A percentile compares a stretch with the other conserved stretches of the same genome.
These are phyloP conservation scores for Angomonas ambiguus DNA, from an alignment of 208 protist genomes.

Conservation along the genomic window DNA sequence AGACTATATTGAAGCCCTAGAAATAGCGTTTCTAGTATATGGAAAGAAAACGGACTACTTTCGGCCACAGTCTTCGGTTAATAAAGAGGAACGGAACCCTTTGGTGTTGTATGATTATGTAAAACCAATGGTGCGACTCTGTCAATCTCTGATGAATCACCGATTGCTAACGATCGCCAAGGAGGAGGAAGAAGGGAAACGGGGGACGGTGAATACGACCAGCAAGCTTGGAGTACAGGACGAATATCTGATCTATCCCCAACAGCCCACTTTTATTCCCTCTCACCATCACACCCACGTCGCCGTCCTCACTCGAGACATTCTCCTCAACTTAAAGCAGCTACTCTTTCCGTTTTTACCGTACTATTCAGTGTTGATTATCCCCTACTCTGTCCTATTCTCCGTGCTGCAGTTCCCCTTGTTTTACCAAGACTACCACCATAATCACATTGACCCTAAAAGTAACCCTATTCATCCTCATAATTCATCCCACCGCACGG, in stretches of 20 bases:
- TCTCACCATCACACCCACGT: constrained; percentile 11
- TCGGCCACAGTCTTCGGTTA: neutral
- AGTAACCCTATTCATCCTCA: too few species aligned
- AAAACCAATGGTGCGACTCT: neutral
- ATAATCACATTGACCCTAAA: constrained; percentile 4
- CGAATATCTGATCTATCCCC: neutral
- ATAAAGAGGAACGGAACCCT: neutral
- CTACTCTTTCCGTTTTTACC: constrained; percentile 69
- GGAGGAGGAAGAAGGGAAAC: too few species aligned
- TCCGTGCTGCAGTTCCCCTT: neutral
- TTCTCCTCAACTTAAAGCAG: constrained; percentile 68
- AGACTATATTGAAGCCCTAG: neutral
- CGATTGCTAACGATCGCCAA: neutral
- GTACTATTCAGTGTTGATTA: constrained; percentile 75
- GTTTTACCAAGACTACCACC: neutral
- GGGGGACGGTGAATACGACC: too few species aligned
- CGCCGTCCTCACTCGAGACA: constrained; percentile 74
- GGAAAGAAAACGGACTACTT: constrained; percentile 6
- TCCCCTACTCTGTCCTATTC: constrained; percentile 37
- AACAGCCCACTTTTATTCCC: neutral
- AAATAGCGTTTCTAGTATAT: neutral
- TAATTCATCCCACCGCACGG: too few species aligned
- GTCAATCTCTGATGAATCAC: neutral
- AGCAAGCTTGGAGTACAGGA: neutral
- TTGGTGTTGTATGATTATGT: neutral